Evolutionary conservation across 306 rosid species (phyloP).

Genomic region (Acmispon strigosus): DNA sequence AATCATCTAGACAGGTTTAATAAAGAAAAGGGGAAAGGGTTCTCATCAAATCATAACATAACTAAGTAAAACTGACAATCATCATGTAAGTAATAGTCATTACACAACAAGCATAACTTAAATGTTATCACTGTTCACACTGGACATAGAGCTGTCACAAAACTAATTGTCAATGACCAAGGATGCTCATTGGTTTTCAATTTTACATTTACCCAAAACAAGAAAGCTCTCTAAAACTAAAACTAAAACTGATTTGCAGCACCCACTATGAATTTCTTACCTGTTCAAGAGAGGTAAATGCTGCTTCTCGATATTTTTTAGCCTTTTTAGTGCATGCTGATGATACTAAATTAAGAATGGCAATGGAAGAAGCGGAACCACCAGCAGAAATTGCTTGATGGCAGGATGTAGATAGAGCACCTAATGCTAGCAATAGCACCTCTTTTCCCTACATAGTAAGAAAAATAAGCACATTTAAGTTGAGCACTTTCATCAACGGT

Average conservation of each 20-base stretch:
- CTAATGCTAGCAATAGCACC: constrained; percentile 62
- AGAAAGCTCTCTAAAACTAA: background rate
- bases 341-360: constrained; percentile 59
- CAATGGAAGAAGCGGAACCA: constrained; percentile 51
- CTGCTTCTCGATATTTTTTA: constrained; percentile 84
- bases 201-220: constrained; percentile 2
- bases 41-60: background rate
- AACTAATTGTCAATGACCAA: background rate
- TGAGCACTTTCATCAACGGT: background rate
- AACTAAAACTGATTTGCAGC: constrained; percentile 3
- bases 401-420: constrained; percentile 73
- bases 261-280: constrained; percentile 29
- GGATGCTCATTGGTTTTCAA: background rate
- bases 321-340: constrained; percentile 76
- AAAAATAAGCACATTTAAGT: constrained; percentile 7
- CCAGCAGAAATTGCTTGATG: constrained; percentile 54
- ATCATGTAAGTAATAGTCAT: background rate
- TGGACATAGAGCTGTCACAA: background rate
- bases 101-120: background rate
- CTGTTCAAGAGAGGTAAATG: constrained; percentile 79
- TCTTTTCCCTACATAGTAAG: constrained; percentile 71
- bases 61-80: background rate
- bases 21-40: background rate
- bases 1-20: background rate
- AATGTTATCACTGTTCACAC: background rate